phyloP scores from a whole-genome alignment of 768 basidiomycete species.

The Leccinum aurantiacum region DNA sequence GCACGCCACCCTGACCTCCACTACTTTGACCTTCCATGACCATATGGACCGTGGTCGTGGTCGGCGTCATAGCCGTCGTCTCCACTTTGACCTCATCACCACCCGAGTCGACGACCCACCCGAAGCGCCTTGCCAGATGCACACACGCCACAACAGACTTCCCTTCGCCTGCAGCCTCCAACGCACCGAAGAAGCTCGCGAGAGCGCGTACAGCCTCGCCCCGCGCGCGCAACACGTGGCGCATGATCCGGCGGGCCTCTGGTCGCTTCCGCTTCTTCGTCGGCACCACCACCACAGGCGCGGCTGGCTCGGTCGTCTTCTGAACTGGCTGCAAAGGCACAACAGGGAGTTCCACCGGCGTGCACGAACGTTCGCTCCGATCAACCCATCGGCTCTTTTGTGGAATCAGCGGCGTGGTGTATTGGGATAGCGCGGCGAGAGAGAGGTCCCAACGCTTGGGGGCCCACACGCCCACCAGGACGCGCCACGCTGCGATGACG shows the following conservation, averaged over 20 bases:
- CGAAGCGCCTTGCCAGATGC: conserved; percentile 48
- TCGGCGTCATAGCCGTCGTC: conserved; percentile 20
- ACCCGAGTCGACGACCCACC: conserved; percentile 26
- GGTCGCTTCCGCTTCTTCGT: conserved; percentile 43
- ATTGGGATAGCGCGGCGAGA: conserved; percentile 67
- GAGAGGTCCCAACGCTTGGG: conserved; percentile 84
- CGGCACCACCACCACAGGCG: conserved; percentile 3
- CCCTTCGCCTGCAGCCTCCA: conserved; percentile 50
- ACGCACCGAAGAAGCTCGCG: conserved; percentile 65
- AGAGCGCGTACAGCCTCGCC: conserved; percentile 78
- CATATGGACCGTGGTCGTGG: conserved; percentile 23
- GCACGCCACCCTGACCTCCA: conserved; percentile 7
- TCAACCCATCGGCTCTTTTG: conserved; percentile 74
- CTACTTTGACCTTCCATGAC: not conserved
- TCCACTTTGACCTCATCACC: conserved; percentile 31
- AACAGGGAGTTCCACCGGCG: conserved; percentile 18
- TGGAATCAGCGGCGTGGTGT: conserved; percentile 64
- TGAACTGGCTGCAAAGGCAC: not conserved
- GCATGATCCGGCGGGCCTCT: conserved; percentile 80
- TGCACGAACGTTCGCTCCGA: conserved; percentile 39
- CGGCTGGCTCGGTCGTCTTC: conserved; percentile 38
- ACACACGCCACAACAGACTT: conserved; percentile 46
- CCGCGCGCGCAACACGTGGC: conserved; percentile 86
- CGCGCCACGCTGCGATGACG: conserved; percentile 90
- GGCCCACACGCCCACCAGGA: conserved; percentile 93